A percentile compares a stretch with the other conserved stretches of the same genome.
Conservation (phyloP, 345 rosid species). For the Eucalyptus sideroxylon region DNA sequence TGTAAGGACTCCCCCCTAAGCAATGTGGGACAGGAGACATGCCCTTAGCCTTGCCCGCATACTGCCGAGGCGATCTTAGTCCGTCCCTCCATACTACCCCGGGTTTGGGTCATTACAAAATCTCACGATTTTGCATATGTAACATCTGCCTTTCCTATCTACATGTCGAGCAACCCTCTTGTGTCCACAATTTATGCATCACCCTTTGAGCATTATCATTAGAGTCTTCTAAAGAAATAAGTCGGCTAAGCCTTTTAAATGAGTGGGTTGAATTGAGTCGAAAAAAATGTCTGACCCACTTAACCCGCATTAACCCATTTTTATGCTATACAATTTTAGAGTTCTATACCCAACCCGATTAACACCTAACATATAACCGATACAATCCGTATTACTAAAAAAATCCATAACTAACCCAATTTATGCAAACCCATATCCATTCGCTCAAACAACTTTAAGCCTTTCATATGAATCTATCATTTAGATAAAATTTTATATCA, state of each 20-base stretch:
- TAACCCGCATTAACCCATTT: neutral
- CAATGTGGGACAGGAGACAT: too few relatives aligned
- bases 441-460: too few relatives aligned
- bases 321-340: neutral
- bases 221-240: neutral
- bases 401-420: neutral
- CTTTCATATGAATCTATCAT: neutral
- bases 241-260: fast-evolving
- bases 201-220: neutral
- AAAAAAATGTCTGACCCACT: neutral
- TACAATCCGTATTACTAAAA: neutral
- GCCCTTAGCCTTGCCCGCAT: fast-evolving
- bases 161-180: neutral
- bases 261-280: neutral
- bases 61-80: too few relatives aligned
- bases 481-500: neutral
- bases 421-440: neutral
- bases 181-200: neutral
- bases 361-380: neutral
- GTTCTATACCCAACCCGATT: neutral
- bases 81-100: fast-evolving
- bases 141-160: neutral
- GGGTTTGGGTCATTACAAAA: fast-evolving
- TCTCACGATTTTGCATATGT: neutral
- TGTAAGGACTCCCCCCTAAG: too few relatives aligned